A percentile compares a stretch with the other conserved stretches of the same genome.
Evolutionary conservation across 495 filamentous ascomycete genomes (phyloP).

Genomic region (Penicillium bovifimosum): DNA sequence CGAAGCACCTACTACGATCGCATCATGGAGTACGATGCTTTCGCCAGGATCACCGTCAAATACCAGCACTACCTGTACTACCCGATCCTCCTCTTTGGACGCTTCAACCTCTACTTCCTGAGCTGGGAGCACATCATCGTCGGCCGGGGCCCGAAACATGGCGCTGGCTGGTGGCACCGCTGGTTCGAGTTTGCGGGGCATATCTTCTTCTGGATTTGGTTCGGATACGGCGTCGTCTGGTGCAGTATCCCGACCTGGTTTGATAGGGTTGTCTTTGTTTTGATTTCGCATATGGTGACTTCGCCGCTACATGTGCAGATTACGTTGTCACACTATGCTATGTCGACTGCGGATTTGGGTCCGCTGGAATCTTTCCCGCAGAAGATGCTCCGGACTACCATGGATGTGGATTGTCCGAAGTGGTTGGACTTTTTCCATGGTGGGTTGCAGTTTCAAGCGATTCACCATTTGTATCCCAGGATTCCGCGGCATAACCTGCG

Average conservation of each 20-base stretch:
- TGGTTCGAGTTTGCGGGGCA: conserved; percentile 74
- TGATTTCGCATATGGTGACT: conserved; percentile 77
- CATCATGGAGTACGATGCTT: conserved; percentile 69
- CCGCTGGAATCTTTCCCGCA: conserved; percentile 80
- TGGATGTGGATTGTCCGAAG: conserved; percentile 84
- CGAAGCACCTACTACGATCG: conserved; percentile 77
- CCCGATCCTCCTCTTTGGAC: conserved; percentile 66
- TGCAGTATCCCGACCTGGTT: conserved; percentile 57
- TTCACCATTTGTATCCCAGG: conserved; percentile 81
- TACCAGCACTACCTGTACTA: conserved; percentile 79
- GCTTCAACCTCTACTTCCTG: conserved; percentile 77
- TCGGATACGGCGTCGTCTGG: conserved; percentile 74
- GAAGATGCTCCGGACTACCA: conserved; percentile 87
- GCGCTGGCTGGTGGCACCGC: conserved; percentile 75
- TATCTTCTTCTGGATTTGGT: conserved; percentile 84
- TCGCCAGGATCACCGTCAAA: conserved; percentile 58
- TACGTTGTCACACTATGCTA: conserved; percentile 87
- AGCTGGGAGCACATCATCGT: conserved; percentile 69
- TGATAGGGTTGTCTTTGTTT: conserved; percentile 62
- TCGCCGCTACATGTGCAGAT: conserved; percentile 85
- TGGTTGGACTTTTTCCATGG: conserved; percentile 93
- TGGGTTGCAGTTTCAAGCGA: conserved; percentile 84
- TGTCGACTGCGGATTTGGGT: conserved; percentile 82
- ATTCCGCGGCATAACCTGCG: conserved; percentile 84
- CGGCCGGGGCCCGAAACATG: conserved; percentile 67